A percentile compares a stretch with the other conserved stretches of the same genome.
These are phyloP conservation scores for Chrysoporthe deuterocubensis DNA, from an alignment of 2,329 filamentous ascomycete genomes.

Conservation along the genomic window DNA sequence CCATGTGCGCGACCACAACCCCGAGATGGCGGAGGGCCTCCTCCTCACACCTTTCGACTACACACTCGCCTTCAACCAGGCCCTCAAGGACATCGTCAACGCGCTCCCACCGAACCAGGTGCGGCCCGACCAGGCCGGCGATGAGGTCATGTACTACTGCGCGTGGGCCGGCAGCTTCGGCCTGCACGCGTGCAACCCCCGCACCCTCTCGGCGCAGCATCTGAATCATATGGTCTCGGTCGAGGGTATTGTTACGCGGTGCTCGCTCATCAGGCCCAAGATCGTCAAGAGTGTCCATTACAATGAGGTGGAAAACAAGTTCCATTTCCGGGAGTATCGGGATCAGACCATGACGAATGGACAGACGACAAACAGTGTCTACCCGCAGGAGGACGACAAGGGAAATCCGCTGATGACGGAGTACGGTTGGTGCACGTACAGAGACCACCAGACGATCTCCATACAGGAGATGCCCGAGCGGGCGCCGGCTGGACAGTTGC, in stretches of 20 bases:
- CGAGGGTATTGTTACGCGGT: conserved; percentile 96
- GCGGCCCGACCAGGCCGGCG: conserved; percentile 73
- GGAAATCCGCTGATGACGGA: conserved; percentile 93
- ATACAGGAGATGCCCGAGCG: conserved; percentile 99
- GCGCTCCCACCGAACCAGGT: conserved; percentile 69
- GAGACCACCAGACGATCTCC: conserved; percentile 96
- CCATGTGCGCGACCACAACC: conserved; percentile 85
- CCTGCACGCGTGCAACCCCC: conserved; percentile 90
- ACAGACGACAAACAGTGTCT: conserved; percentile 86
- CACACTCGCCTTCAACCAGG: conserved; percentile 83
- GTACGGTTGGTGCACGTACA: conserved; percentile 93
- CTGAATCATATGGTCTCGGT: conserved; percentile 97
- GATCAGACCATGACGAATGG: conserved; percentile 98
- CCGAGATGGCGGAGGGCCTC: conserved; percentile 77
- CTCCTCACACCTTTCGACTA: conserved; percentile 89
- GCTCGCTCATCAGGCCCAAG: conserved; percentile 93
- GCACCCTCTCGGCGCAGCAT: conserved; percentile 85
- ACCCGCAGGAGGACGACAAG: conserved; percentile 90
- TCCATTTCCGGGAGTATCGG: conserved; percentile 86
- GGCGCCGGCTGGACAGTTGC: conserved; percentile 92
- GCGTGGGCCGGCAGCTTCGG: conserved; percentile 97
- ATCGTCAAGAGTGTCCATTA: conserved; percentile 98
- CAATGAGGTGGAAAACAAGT: conserved; percentile 83
- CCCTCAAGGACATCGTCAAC: conserved; percentile 85
- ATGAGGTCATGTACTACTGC: conserved; percentile 90